Base-by-base conservation (phyloP, 305 asterid genomes). In the Caryopteris hybrid region DNA sequence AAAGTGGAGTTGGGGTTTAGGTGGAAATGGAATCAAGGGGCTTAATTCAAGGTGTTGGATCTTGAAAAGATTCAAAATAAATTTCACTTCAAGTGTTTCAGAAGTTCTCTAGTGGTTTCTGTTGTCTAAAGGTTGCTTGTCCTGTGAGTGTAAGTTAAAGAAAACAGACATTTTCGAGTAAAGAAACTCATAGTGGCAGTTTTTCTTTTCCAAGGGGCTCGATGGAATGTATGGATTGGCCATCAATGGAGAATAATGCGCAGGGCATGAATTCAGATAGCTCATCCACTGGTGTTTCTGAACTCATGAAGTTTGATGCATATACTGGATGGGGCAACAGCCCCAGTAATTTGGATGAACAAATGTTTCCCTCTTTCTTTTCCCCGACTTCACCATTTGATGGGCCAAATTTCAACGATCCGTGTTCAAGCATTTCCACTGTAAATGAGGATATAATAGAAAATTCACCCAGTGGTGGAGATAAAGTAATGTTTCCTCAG, bases 241-340 rank as follows among this genome's bases (percentile, higher is more conserved):
- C 59, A 8, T 71, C 59, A 16, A 60, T 53, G 60, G 88, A 82
- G 52, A 69, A 52, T 71, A 67, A 73, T 53, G 21, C 70, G 31
- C 82, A 68, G 54, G 27, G 68, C 67, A 58, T 83, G 45, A 66
- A 45, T 56, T 43, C 69, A 52, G 95, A 75, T 45, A 85, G 81
- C 21, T 74, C 84, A 10, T 76, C 69, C 54, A 13, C 57, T 76
- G 80, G 39, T 64, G 69, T 42, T 45, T 38, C 71, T 8, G 96
- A 91, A 45, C 52, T 79, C 51, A 78, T 85, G 83, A 80, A 77
- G 67, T 77, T 84, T 29, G 90, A 87, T 64, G 45, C 68, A 18
- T 75, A 79, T 77, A 69, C 78, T 54, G 92, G 81, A 64, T 87
- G 94, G 95, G 83, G 82, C 72, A 68, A 61, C 56, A 58, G 71